Evolutionary conservation across 768 basidiomycete species (phyloP), one percentile per base, ranked within the genome.

Genomic region (Mycena alexandri): DNA sequence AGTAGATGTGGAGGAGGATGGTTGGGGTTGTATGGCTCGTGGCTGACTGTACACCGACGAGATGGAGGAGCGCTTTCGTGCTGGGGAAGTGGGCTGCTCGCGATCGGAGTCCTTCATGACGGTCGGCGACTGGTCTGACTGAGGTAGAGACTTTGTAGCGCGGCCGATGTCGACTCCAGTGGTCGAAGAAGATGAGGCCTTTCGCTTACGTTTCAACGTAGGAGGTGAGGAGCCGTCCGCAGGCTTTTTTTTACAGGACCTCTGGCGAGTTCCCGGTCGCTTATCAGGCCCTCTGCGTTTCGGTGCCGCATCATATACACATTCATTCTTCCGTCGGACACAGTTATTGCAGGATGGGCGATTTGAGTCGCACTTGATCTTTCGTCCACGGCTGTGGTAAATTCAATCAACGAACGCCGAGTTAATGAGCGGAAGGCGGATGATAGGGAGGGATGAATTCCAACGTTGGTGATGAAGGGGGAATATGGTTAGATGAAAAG

Each of bases 241-340:
- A 58, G 86, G 85, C 65, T 91, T 84, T 83, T 93, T 94, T 87
- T 94, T 94, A 85, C 92, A 93, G 62, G 90, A 90, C 72, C 93
- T 86, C 76, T 93, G 91, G 69, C 93, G 87, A 64, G 92, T 93
- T 33, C 93, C 93, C 65, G 93, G 93, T 74, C 87, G 88, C 81
- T 93, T 94, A 85, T 94, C 93, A 69, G 93, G 93, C 3, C 93
- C 93, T 68, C 93, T 86, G 67, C 93, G 89, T 79, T 92, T 93
- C 72, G 93, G 93, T 61, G 86, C 90, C 33, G 87, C 81, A 76
- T 94, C 93, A 79, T 94, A 94, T 79, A 90, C 85, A 79, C 93
- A 94, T 61, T 85, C 84, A 78, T 93, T 92, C 71, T 87, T 87
- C 74, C 93, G 84, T 75, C 92, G 89, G 79, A 86, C 83, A 78